Evolutionary conservation across 202 grass and related monocot species (phyloP).

Genomic region (Eragrostis tef): DNA sequence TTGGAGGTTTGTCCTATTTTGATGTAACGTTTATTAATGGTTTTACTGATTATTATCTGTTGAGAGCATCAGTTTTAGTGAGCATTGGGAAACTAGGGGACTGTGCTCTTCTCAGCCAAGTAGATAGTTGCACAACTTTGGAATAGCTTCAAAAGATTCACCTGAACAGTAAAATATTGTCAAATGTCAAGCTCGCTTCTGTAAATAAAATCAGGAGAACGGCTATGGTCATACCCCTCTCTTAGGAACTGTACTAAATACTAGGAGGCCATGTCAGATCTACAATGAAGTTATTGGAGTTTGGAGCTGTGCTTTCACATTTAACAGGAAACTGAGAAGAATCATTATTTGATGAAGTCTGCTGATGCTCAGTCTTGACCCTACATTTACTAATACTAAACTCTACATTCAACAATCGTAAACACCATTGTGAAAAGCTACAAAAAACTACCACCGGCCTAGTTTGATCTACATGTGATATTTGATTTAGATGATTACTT

Average conservation of each 20-base stretch:
- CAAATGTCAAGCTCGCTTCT: not conserved
- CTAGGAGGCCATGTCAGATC: not conserved
- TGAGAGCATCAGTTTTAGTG: not conserved
- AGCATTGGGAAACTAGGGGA: not conserved
- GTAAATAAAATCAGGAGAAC: slow-evolving; percentile 3
- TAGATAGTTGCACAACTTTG: not conserved
- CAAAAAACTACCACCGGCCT: too few relatives aligned
- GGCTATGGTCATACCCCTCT: slow-evolving; percentile 1
- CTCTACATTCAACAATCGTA: too few relatives aligned
- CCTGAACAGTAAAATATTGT: not conserved
- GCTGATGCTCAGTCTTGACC: not conserved
- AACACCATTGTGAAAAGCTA: too few relatives aligned
- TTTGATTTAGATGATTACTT: too few relatives aligned
- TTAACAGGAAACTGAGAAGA: slow-evolving; percentile 4
- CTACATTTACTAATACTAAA: not conserved
- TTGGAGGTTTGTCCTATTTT: slow-evolving; percentile 56
- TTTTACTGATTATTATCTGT: slow-evolving; percentile 28
- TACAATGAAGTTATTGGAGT: not conserved
- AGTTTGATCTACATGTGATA: too few relatives aligned
- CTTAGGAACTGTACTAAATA: not conserved
- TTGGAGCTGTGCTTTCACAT: not conserved
- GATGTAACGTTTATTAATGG: slow-evolving; percentile 21
- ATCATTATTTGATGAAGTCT: slow-evolving; percentile 3
- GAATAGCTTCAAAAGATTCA: slow-evolving; percentile 19
- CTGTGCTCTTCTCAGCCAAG: slow-evolving; percentile 3